These are phyloP conservation scores for Penicillium digitatum DNA, from an alignment of 2,329 filamentous ascomycete genomes.

Conservation along the genomic window DNA sequence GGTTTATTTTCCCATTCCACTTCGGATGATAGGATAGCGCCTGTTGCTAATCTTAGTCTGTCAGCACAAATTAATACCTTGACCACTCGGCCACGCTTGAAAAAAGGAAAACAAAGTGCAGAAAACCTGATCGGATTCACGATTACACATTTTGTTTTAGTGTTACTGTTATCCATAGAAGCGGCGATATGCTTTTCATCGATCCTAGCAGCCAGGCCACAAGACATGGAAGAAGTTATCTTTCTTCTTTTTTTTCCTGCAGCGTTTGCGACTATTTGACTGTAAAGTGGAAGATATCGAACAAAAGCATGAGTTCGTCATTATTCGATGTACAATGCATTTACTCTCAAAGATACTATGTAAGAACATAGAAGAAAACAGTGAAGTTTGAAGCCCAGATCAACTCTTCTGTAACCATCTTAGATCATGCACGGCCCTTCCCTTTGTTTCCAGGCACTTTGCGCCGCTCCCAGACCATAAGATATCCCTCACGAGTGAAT, in stretches of 20 bases:
- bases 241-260: background rate
- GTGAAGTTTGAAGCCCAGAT: background rate
- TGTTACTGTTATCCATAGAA: too few species aligned
- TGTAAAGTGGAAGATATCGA: background rate
- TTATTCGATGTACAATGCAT: constrained; percentile 13
- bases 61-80: too few species aligned
- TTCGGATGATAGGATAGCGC: too few species aligned
- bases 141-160: too few species aligned
- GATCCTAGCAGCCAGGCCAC: background rate
- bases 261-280: background rate
- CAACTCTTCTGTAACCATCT: background rate
- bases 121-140: too few species aligned
- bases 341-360: background rate
- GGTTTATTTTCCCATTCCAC: too few species aligned
- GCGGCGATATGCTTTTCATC: too few species aligned
- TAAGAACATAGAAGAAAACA: background rate
- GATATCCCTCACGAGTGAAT: constrained; percentile 88
- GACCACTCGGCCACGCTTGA: too few species aligned
- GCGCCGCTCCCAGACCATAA: constrained; percentile 93
- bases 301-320: constrained; percentile 12
- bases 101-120: too few species aligned
- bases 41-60: too few species aligned
- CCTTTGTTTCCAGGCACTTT: constrained; percentile 46
- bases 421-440: constrained; percentile 24
- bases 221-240: background rate